Base-by-base conservation (phyloP, 371 early-diverging fungal genomes). In the Mortierella sp. region DNA sequence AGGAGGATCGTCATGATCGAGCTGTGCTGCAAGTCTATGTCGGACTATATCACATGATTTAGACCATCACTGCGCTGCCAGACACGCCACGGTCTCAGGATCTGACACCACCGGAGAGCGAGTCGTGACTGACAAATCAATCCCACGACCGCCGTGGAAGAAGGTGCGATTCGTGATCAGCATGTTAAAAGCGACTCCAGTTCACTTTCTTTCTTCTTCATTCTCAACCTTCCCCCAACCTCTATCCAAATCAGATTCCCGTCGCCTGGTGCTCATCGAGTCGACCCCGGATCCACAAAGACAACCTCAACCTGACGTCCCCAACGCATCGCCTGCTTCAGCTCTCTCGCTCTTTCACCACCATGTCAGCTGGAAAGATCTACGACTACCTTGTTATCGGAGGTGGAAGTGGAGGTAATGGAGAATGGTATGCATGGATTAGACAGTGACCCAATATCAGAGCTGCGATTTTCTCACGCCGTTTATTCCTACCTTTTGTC, bases 351-450 rank as follows among this genome's bases (percentile, higher is more conserved):
- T 60, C 70, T 49, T 66, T 67, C 70, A 54, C 53, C 39, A 88
- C 84, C 84, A 71, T 85, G 16, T 77, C 83, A 37, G 69, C 79
- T 37, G 79, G 74, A 63, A 81, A 81, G 52, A 71, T 85, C 25
- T 94, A 89, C 67, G 96, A 97, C 79, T 95, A 91, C 78, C 86
- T 96, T 34, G 96, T 97, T 46, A 92, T 98, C 66, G 97, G 98
- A 60, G 97, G 93, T 63, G 92, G 93, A 34, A 89, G 89, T 51
- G 94, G 94, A 61, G 93, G 94, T 68, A 74, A 43, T 7, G 44
- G 9, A 16, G 25, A 12, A 13, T 5, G n/a, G n/a, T 44, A 14
- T 21, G 13, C 45, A 5, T 6, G 21, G 9, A 13, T 5, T 5
- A 43, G 16, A 43, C 14, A 16, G 10, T 34, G 4, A 7, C 10